Percentiles rank a stretch among this genome's conserved stretches.
phyloP scores from a whole-genome alignment of 441 rosid species.

The Pelargonium myrrhifolium region DNA sequence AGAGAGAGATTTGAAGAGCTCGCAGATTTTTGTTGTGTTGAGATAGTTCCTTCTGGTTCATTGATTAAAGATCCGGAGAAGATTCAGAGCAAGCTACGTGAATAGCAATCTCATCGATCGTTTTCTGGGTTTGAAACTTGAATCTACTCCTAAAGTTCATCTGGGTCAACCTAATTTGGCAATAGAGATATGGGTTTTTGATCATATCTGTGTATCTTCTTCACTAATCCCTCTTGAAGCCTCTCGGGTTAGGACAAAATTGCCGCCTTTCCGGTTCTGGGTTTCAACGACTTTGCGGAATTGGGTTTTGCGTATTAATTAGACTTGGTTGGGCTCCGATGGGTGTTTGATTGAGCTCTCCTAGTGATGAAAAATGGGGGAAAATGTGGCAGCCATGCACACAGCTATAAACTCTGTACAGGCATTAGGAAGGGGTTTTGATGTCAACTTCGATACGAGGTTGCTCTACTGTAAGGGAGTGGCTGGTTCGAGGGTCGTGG shows the following conservation, averaged over 20 bases:
- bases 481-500: constrained; percentile 43
- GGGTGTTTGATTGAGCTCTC: background rate
- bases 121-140: background rate
- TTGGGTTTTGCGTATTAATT: constrained; percentile 15
- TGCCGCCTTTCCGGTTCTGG: background rate
- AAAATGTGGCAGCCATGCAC: constrained; percentile 39
- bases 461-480: constrained; percentile 63
- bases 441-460: constrained; percentile 65
- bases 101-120: background rate
- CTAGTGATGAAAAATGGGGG: constrained; percentile 38
- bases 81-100: background rate
- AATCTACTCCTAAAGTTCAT: background rate
- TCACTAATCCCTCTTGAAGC: background rate
- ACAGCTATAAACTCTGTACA: constrained; percentile 54
- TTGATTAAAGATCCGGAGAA: background rate
- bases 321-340: background rate
- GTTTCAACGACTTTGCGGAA: constrained; percentile 1
- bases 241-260: background rate
- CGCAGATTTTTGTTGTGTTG: background rate
- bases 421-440: constrained; percentile 70
- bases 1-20: background rate
- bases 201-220: background rate
- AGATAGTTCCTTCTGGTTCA: too few relatives aligned
- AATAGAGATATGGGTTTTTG: background rate
- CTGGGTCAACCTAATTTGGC: too few relatives aligned